Evolutionary conservation across 2,329 filamentous ascomycete species (phyloP), one percentile per base, ranked within the genome.

Genomic region (Colletotrichum orbiculare): DNA sequence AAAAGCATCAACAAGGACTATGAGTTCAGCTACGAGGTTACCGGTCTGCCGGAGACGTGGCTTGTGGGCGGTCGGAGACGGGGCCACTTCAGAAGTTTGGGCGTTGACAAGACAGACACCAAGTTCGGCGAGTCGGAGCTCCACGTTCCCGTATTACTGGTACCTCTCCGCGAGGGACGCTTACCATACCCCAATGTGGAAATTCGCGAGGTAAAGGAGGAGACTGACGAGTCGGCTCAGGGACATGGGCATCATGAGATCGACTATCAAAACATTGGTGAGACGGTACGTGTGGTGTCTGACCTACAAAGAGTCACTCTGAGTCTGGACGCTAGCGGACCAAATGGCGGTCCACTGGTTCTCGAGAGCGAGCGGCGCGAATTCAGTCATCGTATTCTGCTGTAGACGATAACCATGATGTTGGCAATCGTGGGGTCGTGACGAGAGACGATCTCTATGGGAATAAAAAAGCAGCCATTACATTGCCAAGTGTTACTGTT

Each of bases 11-110:
- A 64, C 41, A 42, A 66, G 13, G 80, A 81, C 1, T 81, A 94
- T 2, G 89, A 94, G 67, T 97, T 97, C 73, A 88, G 90, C 69
- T 96, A 96, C 76, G 94, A 97, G 70, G 83, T 98, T 25, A 87
- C 88, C 12, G 90, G 90, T 1, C 87, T 89, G 13, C 80, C 86
- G 2, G 93, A 95, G 43, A 84, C 87, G 0, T 98, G 95, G 95
- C 86, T 97, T 2, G 81, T 98, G 3, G 94, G 93, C 25, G 95
- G 94, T 0, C 88, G 91, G 47, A 86, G 92, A 53, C 91, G 92
- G 68, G 92, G 91, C 0, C 91, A 93, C 72, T 96, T 97, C 72
- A 85, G 85, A 7, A 87, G 90, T 37, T 83, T 86, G 0, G 70
- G 71, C 3, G 65, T 67, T 9, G 63, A 66, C 6, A 67, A 56